Evolutionary conservation across 495 filamentous ascomycete species (phyloP).

Genomic region (Podospora pseudoanserina): DNA sequence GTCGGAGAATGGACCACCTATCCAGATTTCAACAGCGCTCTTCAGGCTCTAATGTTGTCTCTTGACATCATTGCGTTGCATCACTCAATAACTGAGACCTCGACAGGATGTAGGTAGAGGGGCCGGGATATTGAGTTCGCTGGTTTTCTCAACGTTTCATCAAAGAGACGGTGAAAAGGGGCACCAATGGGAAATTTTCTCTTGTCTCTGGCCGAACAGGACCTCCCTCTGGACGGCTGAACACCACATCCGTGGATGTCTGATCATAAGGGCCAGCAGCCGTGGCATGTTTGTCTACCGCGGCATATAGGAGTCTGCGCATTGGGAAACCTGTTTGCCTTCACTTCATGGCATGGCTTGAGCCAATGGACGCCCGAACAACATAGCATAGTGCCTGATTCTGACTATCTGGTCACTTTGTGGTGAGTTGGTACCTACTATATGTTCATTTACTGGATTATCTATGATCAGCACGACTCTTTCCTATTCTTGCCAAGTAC

Average conservation of each 20-base stretch:
- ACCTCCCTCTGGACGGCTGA: conserved; percentile 3
- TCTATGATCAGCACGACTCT: not conserved
- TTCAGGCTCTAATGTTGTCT: not conserved
- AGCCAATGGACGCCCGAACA: not conserved
- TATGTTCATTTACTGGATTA: not conserved
- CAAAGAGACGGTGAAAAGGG: not conserved
- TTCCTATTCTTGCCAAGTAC: not conserved
- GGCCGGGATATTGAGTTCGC: not conserved
- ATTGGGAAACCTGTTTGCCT: conserved; percentile 9
- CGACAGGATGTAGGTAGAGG: not conserved
- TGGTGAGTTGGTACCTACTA: not conserved
- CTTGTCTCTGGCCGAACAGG: not conserved
- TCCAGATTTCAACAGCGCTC: too few relatives aligned
- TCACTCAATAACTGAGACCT: not conserved
- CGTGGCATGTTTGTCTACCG: not conserved
- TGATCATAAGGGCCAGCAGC: not conserved
- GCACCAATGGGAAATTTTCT: conserved; percentile 3
- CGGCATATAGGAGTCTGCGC: not conserved
- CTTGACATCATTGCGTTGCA: conserved; percentile 25
- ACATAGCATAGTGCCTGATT: not conserved
- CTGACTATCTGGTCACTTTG: not conserved
- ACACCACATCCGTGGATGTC: not conserved
- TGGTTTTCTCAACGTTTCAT: not conserved
- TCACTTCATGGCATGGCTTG: not conserved
- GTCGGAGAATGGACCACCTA: too few relatives aligned